Conservation (phyloP, 129 eudicot species). For the Tagetes erecta region DNA sequence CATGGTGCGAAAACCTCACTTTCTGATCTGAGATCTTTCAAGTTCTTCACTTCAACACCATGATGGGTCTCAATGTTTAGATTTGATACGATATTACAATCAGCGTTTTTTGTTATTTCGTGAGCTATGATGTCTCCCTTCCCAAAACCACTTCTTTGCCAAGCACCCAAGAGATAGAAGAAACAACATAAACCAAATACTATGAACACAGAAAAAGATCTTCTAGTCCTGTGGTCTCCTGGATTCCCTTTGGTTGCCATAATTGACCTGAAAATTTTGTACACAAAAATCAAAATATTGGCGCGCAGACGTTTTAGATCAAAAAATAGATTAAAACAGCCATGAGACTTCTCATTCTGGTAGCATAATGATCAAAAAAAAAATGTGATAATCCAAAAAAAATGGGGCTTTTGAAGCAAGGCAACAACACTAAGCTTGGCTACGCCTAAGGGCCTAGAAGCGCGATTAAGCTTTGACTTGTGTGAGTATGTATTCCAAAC, state of each 20-base stretch:
- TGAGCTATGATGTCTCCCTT: slow-evolving; percentile 72
- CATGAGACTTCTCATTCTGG: not conserved
- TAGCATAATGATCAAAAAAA: not conserved
- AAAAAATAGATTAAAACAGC: not conserved
- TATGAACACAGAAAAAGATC: slow-evolving; percentile 46
- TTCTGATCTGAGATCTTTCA: slow-evolving; percentile 27
- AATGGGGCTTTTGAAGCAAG: no score
- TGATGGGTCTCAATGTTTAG: slow-evolving; percentile 53
- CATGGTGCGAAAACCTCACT: slow-evolving; percentile 42
- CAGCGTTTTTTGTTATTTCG: slow-evolving; percentile 47
- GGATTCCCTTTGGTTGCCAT: slow-evolving; percentile 62
- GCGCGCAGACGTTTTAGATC: not conserved
- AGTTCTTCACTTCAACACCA: slow-evolving; percentile 32
- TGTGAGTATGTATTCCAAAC: not conserved
- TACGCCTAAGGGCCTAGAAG: no score
- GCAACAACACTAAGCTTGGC: no score
- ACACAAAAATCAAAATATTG: not conserved
- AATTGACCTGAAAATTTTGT: slow-evolving; percentile 37
- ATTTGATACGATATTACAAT: slow-evolving; percentile 49
- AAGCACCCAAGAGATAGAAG: slow-evolving; percentile 62
- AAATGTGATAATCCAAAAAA: not conserved
- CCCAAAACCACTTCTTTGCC: slow-evolving; percentile 68
- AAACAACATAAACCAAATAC: slow-evolving; percentile 54
- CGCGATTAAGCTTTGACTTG: not conserved
- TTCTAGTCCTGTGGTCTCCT: slow-evolving; percentile 57